A percentile compares a stretch with the other conserved stretches of the same genome.
phyloP scores from a whole-genome alignment of 805 yeast genomes.

The Yarrowia divulgata region DNA sequence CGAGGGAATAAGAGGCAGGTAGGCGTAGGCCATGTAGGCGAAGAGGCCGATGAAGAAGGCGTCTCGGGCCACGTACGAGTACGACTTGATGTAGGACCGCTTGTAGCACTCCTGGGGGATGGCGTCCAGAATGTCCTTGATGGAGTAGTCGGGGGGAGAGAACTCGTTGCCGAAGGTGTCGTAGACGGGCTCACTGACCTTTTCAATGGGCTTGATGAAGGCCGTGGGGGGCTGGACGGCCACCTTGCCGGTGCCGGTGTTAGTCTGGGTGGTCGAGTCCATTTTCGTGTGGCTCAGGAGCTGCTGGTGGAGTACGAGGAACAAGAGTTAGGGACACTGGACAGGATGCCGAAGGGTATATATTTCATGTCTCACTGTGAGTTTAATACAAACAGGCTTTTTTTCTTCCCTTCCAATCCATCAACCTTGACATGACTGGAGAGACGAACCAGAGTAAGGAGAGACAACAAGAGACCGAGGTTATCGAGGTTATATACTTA shows the following conservation, averaged over 20 bases:
- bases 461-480: too few relatives aligned
- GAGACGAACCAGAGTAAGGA: not conserved
- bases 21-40: conserved; percentile 62
- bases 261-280: conserved; percentile 38
- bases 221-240: conserved; percentile 37
- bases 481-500: not conserved
- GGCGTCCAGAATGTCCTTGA: conserved; percentile 73
- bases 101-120: conserved; percentile 80
- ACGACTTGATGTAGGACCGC: conserved; percentile 61
- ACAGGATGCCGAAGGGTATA: conserved; percentile 3
- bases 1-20: conserved; percentile 60
- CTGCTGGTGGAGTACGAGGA: not conserved
- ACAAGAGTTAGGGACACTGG: too few relatives aligned
- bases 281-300: too few relatives aligned
- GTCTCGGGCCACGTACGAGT: conserved; percentile 74
- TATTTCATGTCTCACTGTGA: not conserved
- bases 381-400: not conserved
- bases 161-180: conserved; percentile 72
- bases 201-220: conserved; percentile 29
- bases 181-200: conserved; percentile 44
- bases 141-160: conserved; percentile 75
- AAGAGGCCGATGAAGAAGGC: conserved; percentile 55
- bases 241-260: conserved; percentile 36
- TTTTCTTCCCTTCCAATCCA: not conserved
- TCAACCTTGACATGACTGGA: not conserved